A percentile compares a stretch with the other conserved stretches of the same genome.
phyloP scores from a whole-genome alignment of 495 filamentous ascomycete genomes.

The Aspergillus hancockii region DNA sequence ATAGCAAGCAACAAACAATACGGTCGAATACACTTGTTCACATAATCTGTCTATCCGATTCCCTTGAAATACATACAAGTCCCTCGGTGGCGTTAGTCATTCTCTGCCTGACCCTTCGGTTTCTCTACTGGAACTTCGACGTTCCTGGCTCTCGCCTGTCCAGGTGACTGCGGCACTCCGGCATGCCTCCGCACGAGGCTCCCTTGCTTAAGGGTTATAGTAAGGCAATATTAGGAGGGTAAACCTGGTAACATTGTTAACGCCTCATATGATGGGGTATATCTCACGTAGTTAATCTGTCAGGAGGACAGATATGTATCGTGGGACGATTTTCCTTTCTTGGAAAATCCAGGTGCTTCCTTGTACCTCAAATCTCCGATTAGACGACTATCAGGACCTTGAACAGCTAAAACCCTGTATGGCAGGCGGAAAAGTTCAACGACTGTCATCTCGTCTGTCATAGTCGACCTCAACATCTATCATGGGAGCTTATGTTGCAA shows the following conservation, averaged over 20 bases:
- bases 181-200: constrained; percentile 6
- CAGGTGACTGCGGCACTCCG: constrained; percentile 16
- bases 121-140: constrained; percentile 6
- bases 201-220: neutral
- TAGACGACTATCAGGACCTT: neutral
- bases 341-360: neutral
- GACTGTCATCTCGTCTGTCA: neutral
- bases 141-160: constrained; percentile 5
- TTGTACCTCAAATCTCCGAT: neutral
- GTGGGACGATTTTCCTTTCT: neutral
- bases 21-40: neutral
- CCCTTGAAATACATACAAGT: constrained; percentile 6
- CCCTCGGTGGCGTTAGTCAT: constrained; percentile 18
- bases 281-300: neutral
- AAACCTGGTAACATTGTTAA: neutral
- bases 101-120: constrained; percentile 19
- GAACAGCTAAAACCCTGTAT: neutral
- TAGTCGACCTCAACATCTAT: constrained; percentile 1
- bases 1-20: constrained; percentile 7
- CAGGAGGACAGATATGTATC: neutral
- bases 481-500: constrained; percentile 26
- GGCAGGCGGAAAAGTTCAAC: neutral
- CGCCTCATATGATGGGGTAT: constrained; percentile 1
- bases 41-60: too few relatives aligned
- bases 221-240: neutral